These are phyloP conservation scores for Acanthamoeba pearcei DNA, from an alignment of 208 protist species.

Conservation along the genomic window DNA sequence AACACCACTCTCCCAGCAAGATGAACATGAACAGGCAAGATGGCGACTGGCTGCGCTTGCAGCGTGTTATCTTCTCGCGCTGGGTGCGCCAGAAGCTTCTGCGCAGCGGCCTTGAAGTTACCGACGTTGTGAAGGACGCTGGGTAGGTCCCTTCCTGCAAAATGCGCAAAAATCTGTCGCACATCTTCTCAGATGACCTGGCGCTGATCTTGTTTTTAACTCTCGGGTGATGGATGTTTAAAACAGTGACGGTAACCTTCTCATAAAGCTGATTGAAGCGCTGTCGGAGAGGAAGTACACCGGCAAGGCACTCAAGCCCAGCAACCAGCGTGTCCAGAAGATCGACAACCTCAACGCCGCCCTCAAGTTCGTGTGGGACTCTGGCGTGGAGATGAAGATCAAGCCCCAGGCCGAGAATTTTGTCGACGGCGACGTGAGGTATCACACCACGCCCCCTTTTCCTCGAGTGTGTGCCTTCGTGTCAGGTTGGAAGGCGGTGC, in stretches of 20 bases:
- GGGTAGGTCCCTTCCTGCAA: not conserved
- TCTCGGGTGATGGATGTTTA: not conserved
- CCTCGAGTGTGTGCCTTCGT: not conserved
- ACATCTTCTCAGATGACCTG: too few species aligned
- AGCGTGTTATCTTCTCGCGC: constrained; percentile 25
- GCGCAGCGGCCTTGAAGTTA: not conserved
- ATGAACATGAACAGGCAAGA: constrained; percentile 19
- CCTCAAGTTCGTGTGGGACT: constrained; percentile 75
- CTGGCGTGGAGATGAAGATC: constrained; percentile 72
- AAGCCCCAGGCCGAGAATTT: constrained; percentile 72
- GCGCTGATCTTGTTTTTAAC: too few species aligned
- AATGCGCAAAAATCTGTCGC: too few species aligned
- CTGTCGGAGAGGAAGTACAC: constrained; percentile 70
- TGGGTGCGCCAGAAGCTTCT: constrained; percentile 56
- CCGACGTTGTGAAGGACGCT: constrained; percentile 33
- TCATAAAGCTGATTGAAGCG: constrained; percentile 46
- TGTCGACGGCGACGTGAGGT: constrained; percentile 70
- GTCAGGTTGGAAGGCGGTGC: not conserved
- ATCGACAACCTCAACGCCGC: constrained; percentile 70
- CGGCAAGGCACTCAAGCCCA: constrained; percentile 45
- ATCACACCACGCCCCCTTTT: not conserved
- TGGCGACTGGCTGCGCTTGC: constrained; percentile 25
- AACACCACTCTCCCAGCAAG: not conserved
- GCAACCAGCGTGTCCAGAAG: constrained; percentile 32
- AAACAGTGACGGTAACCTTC: not conserved